phyloP scores from a whole-genome alignment of 768 basidiomycete species.

The Boletales sp. region DNA sequence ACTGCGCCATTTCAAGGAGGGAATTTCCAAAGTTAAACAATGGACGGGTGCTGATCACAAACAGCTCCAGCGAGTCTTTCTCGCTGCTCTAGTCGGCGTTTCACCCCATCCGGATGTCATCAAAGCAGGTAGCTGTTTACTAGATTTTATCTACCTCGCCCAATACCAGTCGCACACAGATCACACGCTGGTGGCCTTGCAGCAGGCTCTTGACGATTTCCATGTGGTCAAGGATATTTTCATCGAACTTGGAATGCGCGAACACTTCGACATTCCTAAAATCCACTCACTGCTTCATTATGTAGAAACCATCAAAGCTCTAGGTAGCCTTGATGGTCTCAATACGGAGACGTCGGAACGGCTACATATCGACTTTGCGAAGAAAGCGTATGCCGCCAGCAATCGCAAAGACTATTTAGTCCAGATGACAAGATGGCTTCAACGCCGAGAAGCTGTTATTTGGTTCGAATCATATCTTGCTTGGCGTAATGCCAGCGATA shows the following conservation, averaged over 20 bases:
- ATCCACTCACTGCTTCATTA: no score
- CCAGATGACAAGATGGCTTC: slow-evolving; percentile 8
- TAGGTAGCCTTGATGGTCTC: no score
- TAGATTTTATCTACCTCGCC: no score
- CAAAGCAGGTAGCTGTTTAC: background rate
- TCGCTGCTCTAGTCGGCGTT: background rate
- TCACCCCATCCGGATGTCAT: no score
- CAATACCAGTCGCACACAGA: no score
- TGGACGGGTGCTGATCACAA: slow-evolving; percentile 2
- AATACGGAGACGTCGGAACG: no score
- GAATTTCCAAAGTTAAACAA: background rate
- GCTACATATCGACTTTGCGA: slow-evolving; percentile 6
- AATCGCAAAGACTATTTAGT: slow-evolving; percentile 16
- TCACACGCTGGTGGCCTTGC: no score
- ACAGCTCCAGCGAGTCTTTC: background rate
- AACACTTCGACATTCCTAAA: no score
- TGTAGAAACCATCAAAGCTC: no score
- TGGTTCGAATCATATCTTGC: slow-evolving; percentile 25
- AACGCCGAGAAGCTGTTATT: slow-evolving; percentile 12
- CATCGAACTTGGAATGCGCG: no score
- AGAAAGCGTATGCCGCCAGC: slow-evolving; percentile 25
- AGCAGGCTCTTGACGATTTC: no score
- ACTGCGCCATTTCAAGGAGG: background rate
- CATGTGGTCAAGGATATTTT: no score
- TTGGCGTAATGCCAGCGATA: slow-evolving; percentile 17